phyloP scores from a whole-genome alignment of 257 asterid genomes.

The Datura wrightii region DNA sequence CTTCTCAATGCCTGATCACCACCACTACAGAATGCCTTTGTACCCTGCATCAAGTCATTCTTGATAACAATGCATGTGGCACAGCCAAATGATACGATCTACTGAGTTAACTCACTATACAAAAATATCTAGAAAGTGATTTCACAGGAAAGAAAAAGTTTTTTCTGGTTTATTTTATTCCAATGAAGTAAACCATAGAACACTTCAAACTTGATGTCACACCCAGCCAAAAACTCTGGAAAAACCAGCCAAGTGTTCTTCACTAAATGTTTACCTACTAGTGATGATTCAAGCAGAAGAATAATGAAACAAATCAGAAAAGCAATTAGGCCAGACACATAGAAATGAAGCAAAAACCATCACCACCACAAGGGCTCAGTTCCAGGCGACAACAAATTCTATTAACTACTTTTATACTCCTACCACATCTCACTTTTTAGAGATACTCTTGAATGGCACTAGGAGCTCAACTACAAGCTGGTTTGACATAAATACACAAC shows the following conservation, averaged over 20 bases:
- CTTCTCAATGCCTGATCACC: conserved; percentile 93
- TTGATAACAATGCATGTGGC: neutral
- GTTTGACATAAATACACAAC: neutral
- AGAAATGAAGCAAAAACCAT: neutral
- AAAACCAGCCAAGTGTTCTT: neutral
- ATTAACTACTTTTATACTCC: neutral
- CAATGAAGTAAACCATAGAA: neutral
- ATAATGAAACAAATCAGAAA: neutral
- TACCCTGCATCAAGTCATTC: conserved; percentile 59
- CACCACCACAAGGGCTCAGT: neutral
- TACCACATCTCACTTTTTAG: neutral
- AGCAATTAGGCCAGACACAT: neutral
- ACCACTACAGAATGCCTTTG: conserved; percentile 88
- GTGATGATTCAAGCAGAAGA: neutral
- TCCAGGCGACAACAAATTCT: neutral
- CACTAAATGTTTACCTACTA: neutral
- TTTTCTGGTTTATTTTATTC: neutral
- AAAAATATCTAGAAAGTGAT: neutral
- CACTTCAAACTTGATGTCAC: neutral
- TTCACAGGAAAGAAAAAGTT: neutral
- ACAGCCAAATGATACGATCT: neutral
- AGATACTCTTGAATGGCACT: neutral
- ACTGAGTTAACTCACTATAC: neutral
- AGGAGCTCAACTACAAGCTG: neutral
- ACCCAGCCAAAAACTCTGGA: neutral